These are phyloP conservation scores for Urostyla sp. DNA, from an alignment of 73 alveolate genomes.

Conservation along the genomic window DNA sequence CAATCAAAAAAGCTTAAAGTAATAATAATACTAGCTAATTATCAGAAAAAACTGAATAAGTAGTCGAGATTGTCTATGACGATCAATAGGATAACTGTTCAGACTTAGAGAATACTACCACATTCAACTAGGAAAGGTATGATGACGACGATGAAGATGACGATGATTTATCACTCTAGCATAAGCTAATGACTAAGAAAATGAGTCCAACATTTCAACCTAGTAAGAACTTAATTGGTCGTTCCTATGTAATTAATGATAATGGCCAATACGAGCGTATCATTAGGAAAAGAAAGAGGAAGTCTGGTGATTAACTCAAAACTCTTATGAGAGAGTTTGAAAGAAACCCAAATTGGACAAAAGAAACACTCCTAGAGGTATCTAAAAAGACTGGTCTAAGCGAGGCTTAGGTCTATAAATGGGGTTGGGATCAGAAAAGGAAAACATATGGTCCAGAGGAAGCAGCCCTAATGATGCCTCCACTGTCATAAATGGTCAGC, in stretches of 20 bases:
- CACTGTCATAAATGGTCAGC: slow-evolving; percentile 32
- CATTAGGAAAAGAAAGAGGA: slow-evolving; percentile 71
- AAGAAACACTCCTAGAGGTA: slow-evolving; percentile 65
- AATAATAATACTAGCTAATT: no score
- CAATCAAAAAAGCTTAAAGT: no score
- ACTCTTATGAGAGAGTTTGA: slow-evolving; percentile 68
- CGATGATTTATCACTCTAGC: neutral
- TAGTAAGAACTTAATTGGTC: neutral
- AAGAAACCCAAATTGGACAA: slow-evolving; percentile 70
- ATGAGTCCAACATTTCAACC: neutral
- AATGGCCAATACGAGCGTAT: slow-evolving; percentile 31
- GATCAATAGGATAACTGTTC: slow-evolving; percentile 11
- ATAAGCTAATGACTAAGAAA: slow-evolving; percentile 27
- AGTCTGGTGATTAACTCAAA: slow-evolving; percentile 63
- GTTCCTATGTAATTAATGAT: slow-evolving; percentile 8
- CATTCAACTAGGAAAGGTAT: neutral
- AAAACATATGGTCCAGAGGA: slow-evolving; percentile 62
- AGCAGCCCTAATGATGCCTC: slow-evolving; percentile 54
- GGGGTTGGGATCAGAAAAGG: slow-evolving; percentile 86
- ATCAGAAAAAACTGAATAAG: no score
- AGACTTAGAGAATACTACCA: neutral
- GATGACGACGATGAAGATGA: slow-evolving; percentile 22
- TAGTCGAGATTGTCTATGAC: no score
- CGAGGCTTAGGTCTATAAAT: slow-evolving; percentile 80
- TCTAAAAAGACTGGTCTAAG: slow-evolving; percentile 73